Percentiles rank a stretch among this genome's conserved stretches.
These are phyloP conservation scores for Boletus rubescentipes DNA, from an alignment of 768 basidiomycete genomes.

Conservation along the genomic window DNA sequence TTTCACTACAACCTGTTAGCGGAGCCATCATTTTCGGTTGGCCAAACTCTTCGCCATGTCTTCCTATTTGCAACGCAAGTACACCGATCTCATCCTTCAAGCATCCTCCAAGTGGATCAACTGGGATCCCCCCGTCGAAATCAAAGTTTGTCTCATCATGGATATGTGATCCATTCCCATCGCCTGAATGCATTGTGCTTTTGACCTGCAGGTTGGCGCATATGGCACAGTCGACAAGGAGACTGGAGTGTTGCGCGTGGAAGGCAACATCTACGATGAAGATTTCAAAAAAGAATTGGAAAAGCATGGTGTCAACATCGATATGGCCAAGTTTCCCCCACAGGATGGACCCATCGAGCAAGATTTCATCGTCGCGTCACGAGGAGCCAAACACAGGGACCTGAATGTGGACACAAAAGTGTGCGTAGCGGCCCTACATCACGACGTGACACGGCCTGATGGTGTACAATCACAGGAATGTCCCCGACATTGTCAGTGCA, in stretches of 20 bases:
- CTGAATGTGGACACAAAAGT: conserved; percentile 1
- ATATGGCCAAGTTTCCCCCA: conserved; percentile 18
- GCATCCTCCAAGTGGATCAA: conserved; percentile 37
- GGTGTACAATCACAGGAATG: neutral
- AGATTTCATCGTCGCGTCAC: conserved; percentile 23
- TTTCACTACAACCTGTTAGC: too few species aligned
- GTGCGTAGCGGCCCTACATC: conserved; percentile 11
- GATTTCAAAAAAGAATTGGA: conserved; percentile 18
- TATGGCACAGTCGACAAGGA: conserved; percentile 34
- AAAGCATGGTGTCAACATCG: conserved; percentile 7
- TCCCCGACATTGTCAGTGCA: conserved; percentile 23
- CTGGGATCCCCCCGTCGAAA: conserved; percentile 34
- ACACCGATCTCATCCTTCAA: conserved; percentile 33
- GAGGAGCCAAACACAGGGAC: conserved; percentile 13
- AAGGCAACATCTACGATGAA: conserved; percentile 36
- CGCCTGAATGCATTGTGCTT: neutral
- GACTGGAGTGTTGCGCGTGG: conserved; percentile 30
- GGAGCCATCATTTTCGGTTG: too few species aligned
- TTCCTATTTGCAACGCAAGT: conserved; percentile 29
- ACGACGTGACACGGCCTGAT: neutral
- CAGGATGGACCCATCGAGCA: conserved; percentile 19
- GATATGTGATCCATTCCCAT: neutral
- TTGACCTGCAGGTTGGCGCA: conserved; percentile 30
- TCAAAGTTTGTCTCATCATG: conserved; percentile 21
- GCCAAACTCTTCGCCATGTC: conserved; percentile 4